Conservation (phyloP, 345 rosid genomes). For the Gynandropsis gynandra region DNA sequence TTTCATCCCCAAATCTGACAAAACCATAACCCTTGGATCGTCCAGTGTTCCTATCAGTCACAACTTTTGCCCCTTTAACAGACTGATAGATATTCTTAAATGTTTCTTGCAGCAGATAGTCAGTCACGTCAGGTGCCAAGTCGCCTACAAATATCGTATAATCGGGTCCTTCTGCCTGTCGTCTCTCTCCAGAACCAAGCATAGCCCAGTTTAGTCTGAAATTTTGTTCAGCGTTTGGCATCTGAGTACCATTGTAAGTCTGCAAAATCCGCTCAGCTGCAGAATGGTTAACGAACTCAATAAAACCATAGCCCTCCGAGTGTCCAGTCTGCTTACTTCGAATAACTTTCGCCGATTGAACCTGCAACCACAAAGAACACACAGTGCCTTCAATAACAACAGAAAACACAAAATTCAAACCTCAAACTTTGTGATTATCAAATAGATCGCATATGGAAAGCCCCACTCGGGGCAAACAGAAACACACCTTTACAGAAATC, state of each 20-base stretch:
- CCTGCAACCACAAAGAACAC: conserved; percentile 28
- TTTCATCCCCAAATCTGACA: conserved; percentile 83
- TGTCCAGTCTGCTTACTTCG: conserved; percentile 62
- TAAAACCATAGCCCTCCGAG: conserved; percentile 86
- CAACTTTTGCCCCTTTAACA: conserved; percentile 88
- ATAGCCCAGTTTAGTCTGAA: conserved; percentile 92
- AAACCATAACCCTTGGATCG: conserved; percentile 96
- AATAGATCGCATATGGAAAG: neutral
- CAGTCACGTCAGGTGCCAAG: conserved; percentile 85
- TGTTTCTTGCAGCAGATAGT: conserved; percentile 64
- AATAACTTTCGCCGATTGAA: conserved; percentile 73
- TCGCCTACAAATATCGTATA: conserved; percentile 87
- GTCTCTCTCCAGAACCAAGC: conserved; percentile 80
- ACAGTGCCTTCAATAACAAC: neutral
- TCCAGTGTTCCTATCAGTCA: conserved; percentile 83
- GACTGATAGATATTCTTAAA: conserved; percentile 57
- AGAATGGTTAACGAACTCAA: conserved; percentile 59
- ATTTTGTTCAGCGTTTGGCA: conserved; percentile 73
- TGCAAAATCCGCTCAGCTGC: conserved; percentile 80
- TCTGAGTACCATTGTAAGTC: conserved; percentile 62
- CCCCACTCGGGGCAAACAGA: neutral
- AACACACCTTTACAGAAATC: neutral
- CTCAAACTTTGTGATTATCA: neutral
- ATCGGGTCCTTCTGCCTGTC: conserved; percentile 79
- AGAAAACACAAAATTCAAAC: neutral